Percentiles rank a stretch among this genome's conserved stretches.
These are phyloP conservation scores for Hippophae rhamnoides DNA, from an alignment of 306 rosid species.

Conservation along the genomic window DNA sequence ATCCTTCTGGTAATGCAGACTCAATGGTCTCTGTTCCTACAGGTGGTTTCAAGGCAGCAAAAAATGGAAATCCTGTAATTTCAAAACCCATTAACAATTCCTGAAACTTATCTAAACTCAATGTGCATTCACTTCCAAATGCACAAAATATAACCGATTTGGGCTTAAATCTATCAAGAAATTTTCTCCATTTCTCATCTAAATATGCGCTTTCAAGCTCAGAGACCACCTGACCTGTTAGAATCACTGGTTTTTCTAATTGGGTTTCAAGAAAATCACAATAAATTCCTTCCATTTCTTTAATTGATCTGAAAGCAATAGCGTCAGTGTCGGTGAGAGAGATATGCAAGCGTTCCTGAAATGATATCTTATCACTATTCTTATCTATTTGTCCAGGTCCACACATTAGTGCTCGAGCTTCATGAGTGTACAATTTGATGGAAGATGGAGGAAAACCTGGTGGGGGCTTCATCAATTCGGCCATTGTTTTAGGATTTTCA, in stretches of 20 bases:
- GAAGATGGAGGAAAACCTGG: conserved; percentile 37
- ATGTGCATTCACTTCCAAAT: conserved; percentile 44
- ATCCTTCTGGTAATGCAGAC: conserved; percentile 52
- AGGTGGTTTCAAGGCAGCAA: conserved; percentile 47
- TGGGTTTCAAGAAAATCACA: conserved; percentile 30
- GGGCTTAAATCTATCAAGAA: conserved; percentile 34
- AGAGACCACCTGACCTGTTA: conserved; percentile 45
- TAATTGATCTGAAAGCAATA: conserved; percentile 36
- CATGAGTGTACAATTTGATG: conserved; percentile 34
- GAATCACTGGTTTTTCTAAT: conserved; percentile 34
- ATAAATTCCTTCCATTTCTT: conserved; percentile 53
- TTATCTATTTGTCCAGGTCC: conserved; percentile 15
- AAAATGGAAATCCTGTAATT: conserved; percentile 45
- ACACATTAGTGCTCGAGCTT: conserved; percentile 16
- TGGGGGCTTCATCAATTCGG: conserved; percentile 29
- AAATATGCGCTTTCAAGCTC: conserved; percentile 17
- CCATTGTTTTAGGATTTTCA: conserved; percentile 15
- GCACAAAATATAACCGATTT: conserved; percentile 48
- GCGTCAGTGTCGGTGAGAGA: conserved; percentile 31
- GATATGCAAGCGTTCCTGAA: conserved; percentile 19
- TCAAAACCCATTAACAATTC: conserved; percentile 59
- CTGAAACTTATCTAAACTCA: conserved; percentile 32
- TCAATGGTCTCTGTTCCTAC: conserved; percentile 33
- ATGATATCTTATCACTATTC: conserved; percentile 12
- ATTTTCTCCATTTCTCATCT: conserved; percentile 46